phyloP scores from a whole-genome alignment of 495 filamentous ascomycete species.

The Neurospora pannonica region DNA sequence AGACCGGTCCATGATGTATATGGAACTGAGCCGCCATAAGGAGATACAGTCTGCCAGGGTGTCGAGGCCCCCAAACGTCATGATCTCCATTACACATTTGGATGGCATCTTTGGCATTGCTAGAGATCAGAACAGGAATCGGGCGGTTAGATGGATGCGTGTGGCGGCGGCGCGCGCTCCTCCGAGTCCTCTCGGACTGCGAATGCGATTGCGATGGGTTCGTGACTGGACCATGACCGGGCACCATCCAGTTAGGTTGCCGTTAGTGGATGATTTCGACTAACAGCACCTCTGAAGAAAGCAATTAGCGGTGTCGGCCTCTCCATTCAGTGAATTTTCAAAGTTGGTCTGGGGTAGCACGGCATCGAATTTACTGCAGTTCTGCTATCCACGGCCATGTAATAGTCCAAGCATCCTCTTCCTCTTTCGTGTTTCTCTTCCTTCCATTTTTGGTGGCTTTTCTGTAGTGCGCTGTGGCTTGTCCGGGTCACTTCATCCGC shows the following conservation, averaged over 20 bases:
- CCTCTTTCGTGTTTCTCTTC: background rate
- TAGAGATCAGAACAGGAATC: background rate
- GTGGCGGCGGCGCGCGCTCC: background rate
- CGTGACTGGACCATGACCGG: background rate
- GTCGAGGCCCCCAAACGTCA: background rate
- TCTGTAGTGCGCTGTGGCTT: background rate
- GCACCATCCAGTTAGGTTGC: background rate
- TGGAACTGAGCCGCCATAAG: background rate
- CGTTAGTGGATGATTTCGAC: background rate
- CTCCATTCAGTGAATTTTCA: background rate
- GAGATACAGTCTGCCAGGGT: background rate
- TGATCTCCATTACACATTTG: background rate
- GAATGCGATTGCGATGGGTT: background rate
- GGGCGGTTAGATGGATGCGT: background rate
- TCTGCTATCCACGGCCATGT: background rate
- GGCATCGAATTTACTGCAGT: background rate
- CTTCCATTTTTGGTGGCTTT: background rate
- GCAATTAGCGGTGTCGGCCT: background rate
- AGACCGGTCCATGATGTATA: background rate
- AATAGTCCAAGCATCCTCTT: background rate
- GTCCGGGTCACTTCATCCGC: background rate
- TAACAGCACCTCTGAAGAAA: background rate
- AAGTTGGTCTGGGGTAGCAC: background rate
- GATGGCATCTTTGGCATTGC: background rate
- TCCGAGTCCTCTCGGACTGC: background rate